phyloP scores from a whole-genome alignment of 2,329 filamentous ascomycete species.

The Beauveria caledonica region DNA sequence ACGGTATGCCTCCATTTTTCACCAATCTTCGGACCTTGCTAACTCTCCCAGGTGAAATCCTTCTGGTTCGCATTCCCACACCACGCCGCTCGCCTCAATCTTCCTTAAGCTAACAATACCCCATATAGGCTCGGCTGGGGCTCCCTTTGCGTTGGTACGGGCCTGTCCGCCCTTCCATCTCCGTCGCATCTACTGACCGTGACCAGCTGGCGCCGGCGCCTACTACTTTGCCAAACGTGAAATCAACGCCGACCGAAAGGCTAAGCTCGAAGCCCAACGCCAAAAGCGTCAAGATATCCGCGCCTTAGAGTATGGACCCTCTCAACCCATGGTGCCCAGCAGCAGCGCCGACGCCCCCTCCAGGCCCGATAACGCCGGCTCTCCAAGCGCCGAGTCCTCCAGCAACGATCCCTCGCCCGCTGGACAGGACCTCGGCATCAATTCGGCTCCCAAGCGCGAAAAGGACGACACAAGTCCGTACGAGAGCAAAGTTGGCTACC shows the following conservation, averaged over 20 bases:
- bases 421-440: constrained; percentile 66
- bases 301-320: constrained; percentile 42
- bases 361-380: constrained; percentile 38
- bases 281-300: constrained; percentile 53
- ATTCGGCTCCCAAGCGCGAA: constrained; percentile 56
- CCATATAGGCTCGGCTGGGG: constrained; percentile 77
- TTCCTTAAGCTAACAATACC: constrained; percentile 3
- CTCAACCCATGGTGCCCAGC: constrained; percentile 27
- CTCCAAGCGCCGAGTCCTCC: constrained; percentile 65
- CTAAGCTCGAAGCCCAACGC: constrained; percentile 59
- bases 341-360: constrained; percentile 14
- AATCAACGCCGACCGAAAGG: constrained; percentile 82
- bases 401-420: constrained; percentile 78
- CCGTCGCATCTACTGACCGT: constrained; percentile 14
- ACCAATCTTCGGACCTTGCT: neutral
- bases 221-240: constrained; percentile 94
- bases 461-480: constrained; percentile 66
- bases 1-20: constrained; percentile 35
- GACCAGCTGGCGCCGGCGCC: constrained; percentile 72
- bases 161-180: too few species aligned
- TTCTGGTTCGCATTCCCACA: constrained; percentile 47
- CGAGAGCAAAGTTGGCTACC: constrained; percentile 68
- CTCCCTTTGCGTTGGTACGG: constrained; percentile 70
- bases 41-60: constrained; percentile 45
- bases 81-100: neutral